phyloP scores from a whole-genome alignment of 2,329 filamentous ascomycete species.

The Blumeria hordei region DNA sequence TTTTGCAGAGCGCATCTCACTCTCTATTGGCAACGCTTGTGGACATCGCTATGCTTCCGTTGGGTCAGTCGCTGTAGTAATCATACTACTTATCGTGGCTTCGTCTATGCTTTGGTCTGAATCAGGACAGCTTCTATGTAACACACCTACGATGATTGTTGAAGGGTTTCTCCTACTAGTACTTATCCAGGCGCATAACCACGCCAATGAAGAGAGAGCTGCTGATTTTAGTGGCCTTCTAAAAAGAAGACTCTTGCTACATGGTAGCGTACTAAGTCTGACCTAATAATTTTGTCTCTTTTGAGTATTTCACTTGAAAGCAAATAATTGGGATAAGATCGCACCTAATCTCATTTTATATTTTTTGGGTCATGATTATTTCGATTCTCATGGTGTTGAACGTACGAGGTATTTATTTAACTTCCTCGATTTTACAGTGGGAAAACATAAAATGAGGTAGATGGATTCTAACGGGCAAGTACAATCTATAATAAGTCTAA shows the following conservation, averaged over 20 bases:
- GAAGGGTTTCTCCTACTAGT: slow-evolving; percentile 4
- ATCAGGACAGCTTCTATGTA: slow-evolving; percentile 4
- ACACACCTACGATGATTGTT: slow-evolving; percentile 4
- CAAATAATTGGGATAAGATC: no score
- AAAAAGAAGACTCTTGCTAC: background rate
- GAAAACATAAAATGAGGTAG: no score
- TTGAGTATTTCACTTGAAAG: no score
- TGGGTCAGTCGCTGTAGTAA: background rate
- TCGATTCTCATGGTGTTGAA: no score
- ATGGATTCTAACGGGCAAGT: no score
- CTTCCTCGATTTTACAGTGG: no score
- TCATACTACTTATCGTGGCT: slow-evolving; percentile 2
- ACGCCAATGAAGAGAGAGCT: slow-evolving; percentile 1
- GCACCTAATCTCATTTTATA: no score
- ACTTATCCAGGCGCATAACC: slow-evolving; percentile 3
- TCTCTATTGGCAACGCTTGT: background rate
- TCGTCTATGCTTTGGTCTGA: slow-evolving; percentile 3
- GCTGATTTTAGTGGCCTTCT: slow-evolving; percentile 1
- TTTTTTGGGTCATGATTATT: no score
- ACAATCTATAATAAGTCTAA: no score
- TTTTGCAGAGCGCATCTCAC: background rate
- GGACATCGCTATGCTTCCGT: background rate
- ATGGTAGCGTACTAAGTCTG: background rate
- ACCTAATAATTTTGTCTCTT: no score
- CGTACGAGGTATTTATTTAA: no score